A percentile compares a stretch with the other conserved stretches of the same genome.
phyloP scores from a whole-genome alignment of 805 yeast species.

The Pichia deserticola region DNA sequence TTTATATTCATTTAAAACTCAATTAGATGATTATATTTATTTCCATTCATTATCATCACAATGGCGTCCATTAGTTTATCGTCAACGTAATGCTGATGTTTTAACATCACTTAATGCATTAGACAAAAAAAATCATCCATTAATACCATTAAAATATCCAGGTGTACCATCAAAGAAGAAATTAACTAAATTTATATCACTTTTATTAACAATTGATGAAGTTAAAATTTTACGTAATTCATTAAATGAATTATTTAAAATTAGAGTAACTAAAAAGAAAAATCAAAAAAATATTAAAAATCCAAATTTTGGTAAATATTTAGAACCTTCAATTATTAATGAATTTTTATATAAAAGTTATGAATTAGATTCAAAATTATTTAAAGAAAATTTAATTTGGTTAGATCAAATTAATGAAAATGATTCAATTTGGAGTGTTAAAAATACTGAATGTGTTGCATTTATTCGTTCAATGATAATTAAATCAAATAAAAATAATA shows the following conservation, averaged over 20 bases:
- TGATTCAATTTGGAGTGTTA: slow-evolving; percentile 14
- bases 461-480: slow-evolving; percentile 20
- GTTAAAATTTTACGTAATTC: slow-evolving; percentile 14
- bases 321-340: slow-evolving; percentile 19
- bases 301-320: slow-evolving; percentile 2
- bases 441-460: slow-evolving; percentile 20
- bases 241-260: slow-evolving; percentile 13
- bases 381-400: slow-evolving; percentile 14
- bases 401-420: slow-evolving; percentile 15
- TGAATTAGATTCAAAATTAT: slow-evolving; percentile 15
- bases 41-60: slow-evolving; percentile 17
- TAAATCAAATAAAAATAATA: slow-evolving; percentile 4
- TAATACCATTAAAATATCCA: slow-evolving; percentile 18
- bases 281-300: slow-evolving; percentile 6
- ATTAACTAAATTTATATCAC: slow-evolving; percentile 21
- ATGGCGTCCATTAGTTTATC: slow-evolving; percentile 20
- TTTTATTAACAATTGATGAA: slow-evolving; percentile 20
- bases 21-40: slow-evolving; percentile 25
- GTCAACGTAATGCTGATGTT: slow-evolving; percentile 17
- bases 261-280: slow-evolving; percentile 3
- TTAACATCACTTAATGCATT: slow-evolving; percentile 17
- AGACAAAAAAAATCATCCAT: slow-evolving; percentile 23
- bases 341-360: slow-evolving; percentile 21
- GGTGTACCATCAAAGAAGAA: slow-evolving; percentile 22
- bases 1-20: slow-evolving; percentile 20